Base-by-base conservation (phyloP, 2,329 filamentous ascomycete species). In the Colletotrichum cereale region DNA sequence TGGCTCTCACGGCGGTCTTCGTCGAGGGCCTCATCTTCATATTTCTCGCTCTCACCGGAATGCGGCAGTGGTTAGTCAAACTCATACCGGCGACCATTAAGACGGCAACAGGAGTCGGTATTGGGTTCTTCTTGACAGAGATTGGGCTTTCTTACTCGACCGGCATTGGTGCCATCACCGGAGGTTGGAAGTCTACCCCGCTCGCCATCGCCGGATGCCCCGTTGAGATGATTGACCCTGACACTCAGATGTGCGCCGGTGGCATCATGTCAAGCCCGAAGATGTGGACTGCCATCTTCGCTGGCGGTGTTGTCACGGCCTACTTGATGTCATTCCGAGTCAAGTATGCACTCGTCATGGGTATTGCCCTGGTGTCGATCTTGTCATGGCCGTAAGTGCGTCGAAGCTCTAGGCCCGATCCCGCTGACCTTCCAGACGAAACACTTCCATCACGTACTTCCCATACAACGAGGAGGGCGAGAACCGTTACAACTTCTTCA, bases 251-350 rank as follows among this genome's bases (percentile, higher is more conserved):
- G 75, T 92, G 90, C 73, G 77, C 82, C 5, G 84, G 84, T 26
- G 85, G 90, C 31, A 90, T 93, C 78, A 95, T 97, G 93, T 87
- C 90, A 6, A 96, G 89, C 76, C 91, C 93, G 11, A 92, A 92
- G 89, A 84, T 97, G 86, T 97, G 95, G 95, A 89, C 97, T 65
- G 95, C 93, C 14, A 92, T 97, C 74, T 91, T 94, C 78, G 90
- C 91, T 65, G 93, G 95, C 18, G 93, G 94, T 42, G 85, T 97
- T 56, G 80, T 97, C 47, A 96, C 94, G 0, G 90, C 92, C 6
- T 88, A 96, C 74, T 89, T 97, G 81, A 94, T 94, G 92, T 88
- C 92, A 24, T 95, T 92, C 79, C 89, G 91, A 48, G 86, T 94
- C 81, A 94, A 93, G 78, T 91, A 91, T 66, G 91, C 92, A 58